A percentile compares a stretch with the other conserved stretches of the same genome.
Evolutionary conservation across 305 asterid species (phyloP).

Genomic region (Fraxinus sp.): DNA sequence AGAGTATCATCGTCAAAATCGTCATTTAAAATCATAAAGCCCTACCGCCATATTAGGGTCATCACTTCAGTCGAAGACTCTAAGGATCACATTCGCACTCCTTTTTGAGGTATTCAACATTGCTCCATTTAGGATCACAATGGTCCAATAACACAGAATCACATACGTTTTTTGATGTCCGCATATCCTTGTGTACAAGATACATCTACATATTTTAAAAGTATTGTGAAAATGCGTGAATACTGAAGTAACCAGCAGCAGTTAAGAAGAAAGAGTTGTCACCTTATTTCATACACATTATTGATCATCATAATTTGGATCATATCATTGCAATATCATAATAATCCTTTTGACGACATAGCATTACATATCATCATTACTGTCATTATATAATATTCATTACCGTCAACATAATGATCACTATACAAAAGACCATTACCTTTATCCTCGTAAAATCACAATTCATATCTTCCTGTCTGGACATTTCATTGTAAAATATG

Average conservation of each 20-base stretch:
- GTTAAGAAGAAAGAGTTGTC: conserved; percentile 2
- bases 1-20: neutral
- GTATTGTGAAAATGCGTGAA: neutral
- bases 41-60: neutral
- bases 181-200: neutral
- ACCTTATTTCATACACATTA: neutral
- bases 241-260: neutral
- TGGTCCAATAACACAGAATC: neutral
- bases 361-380: neutral
- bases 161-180: neutral
- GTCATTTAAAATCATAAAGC: neutral
- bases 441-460: neutral
- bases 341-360: neutral
- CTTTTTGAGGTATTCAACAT: neutral
- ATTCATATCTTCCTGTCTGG: neutral
- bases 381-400: neutral
- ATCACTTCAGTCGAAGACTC: neutral
- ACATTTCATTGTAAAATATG: neutral
- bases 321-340: neutral
- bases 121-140: neutral
- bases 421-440: neutral
- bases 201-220: neutral
- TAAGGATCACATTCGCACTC: neutral
- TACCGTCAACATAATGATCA: neutral
- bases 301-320: neutral